phyloP scores from a whole-genome alignment of 129 eudicot species.

The Flaveria bidentis region DNA sequence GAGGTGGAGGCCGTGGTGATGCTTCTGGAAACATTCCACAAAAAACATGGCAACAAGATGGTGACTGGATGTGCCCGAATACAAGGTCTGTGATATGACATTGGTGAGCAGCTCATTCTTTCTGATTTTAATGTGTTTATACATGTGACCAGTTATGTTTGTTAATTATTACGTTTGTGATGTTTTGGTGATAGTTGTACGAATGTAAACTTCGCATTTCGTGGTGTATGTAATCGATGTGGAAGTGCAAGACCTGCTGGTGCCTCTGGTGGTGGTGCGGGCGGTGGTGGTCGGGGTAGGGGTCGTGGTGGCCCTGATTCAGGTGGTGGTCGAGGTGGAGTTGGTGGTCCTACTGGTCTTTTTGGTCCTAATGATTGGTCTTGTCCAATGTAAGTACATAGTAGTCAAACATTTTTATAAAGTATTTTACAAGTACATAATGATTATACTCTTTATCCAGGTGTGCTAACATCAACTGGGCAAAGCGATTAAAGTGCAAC shows the following conservation, averaged over 20 bases:
- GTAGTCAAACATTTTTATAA: background rate
- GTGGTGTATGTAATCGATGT: constrained; percentile 99
- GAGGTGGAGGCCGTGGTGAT: constrained; percentile 90
- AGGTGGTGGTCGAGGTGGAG: constrained; percentile 67
- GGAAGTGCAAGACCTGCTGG: constrained; percentile 97
- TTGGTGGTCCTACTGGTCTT: constrained; percentile 73
- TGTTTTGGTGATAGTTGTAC: constrained; percentile 65
- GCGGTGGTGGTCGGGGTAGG: constrained; percentile 83
- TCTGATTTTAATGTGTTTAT: constrained; percentile 34
- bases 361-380: constrained; percentile 99
- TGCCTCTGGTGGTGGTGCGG: constrained; percentile 72
- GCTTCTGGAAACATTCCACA: constrained; percentile 54
- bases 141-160: background rate
- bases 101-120: constrained; percentile 99
- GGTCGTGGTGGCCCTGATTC: constrained; percentile 77
- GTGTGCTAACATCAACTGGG: constrained; percentile 99
- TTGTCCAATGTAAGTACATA: constrained; percentile 85
- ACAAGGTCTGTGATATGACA: constrained; percentile 99
- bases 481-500: constrained; percentile 90
- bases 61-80: constrained; percentile 97
- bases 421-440: background rate
- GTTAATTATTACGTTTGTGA: background rate
- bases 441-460: constrained; percentile 35
- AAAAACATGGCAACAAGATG: constrained; percentile 97
- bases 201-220: constrained; percentile 92